A percentile compares a stretch with the other conserved stretches of the same genome.
Evolutionary conservation across 768 basidiomycete genomes (phyloP).

Genomic region (Russula foetens): DNA sequence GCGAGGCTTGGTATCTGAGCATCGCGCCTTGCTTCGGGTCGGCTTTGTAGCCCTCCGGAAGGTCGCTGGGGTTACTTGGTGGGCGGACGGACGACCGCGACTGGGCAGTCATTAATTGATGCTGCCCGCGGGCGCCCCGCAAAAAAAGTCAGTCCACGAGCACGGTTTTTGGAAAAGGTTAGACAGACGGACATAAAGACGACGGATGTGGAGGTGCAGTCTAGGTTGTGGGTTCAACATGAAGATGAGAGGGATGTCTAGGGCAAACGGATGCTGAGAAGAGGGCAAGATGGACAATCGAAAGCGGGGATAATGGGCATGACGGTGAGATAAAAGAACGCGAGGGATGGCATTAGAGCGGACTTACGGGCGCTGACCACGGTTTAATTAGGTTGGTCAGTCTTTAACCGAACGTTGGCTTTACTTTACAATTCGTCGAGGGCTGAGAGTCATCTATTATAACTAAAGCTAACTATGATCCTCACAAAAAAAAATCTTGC

Average conservation of each 20-base stretch:
- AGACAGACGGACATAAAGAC: conserved; percentile 3
- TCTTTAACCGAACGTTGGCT: too few species aligned
- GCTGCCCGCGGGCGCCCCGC: not conserved
- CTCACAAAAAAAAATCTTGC: too few species aligned
- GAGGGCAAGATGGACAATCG: too few species aligned
- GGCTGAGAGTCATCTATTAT: too few species aligned
- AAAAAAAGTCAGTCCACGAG: not conserved
- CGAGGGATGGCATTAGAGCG: conserved; percentile 4
- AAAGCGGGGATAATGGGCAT: not conserved
- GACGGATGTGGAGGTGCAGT: not conserved
- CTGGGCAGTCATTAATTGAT: not conserved
- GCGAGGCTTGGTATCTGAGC: conserved; percentile 64
- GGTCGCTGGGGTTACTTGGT: not conserved
- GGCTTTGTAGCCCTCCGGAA: conserved; percentile 40
- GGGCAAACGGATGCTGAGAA: not conserved
- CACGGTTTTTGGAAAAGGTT: not conserved
- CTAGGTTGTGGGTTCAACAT: conserved; percentile 3
- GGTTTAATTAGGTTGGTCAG: not conserved
- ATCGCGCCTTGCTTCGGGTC: conserved; percentile 57
- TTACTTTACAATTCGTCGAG: too few species aligned
- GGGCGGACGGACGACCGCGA: not conserved
- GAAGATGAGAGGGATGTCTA: not conserved
- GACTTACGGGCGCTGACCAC: not conserved
- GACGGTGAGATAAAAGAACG: not conserved
- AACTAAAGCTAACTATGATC: too few species aligned